Evolutionary conservation across 2,329 filamentous ascomycete species (phyloP), one percentile per base, ranked within the genome.

Genomic region (Colletotrichum higginsianum): DNA sequence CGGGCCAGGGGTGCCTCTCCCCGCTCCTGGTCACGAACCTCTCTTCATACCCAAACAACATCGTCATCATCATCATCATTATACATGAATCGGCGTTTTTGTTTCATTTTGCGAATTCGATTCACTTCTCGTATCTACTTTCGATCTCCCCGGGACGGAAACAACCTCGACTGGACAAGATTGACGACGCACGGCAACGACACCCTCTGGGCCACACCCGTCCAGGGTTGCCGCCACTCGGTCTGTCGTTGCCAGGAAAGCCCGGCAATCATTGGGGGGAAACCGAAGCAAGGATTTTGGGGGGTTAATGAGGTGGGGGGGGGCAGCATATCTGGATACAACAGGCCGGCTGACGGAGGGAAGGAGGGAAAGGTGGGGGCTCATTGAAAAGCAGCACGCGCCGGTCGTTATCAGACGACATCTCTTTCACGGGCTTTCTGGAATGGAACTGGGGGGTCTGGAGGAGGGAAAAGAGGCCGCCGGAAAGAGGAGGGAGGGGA

Each of bases 321-420:
- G 4, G 53, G 18, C 35, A 30, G 21, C 15, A 46, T 46, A 26
- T 26, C 26, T 26, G 26, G 26, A 26, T 3, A 26, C 26, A 26
- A 26, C 26, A 26, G 40, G 40, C 7, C n/a, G 12, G 18, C n/a
- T 26, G 15, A 15, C 8, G 23, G 38, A 26, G 26, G 49, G 44
- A 40, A 6, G 42, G 42, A 53, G 9, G 65, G 26, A 4, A 26
- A 26, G 26, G 26, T 26, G 26, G 26, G 26, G 26, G 26, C 26
- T 26, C 26, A 26, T 26, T 18, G 16, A n/a, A 38, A 47, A 61
- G 5, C 13, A 35, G 15, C 2, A 66, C 55, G 47, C 52, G 6
- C 35, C 49, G 55, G 69, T 68, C 72, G 72, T 74, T 74, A 69
- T 42, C 61, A 74, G 69, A 72, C 69, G 72, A 46, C 61, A 40